Conservation (phyloP, 2,329 filamentous ascomycete genomes). For the Scytalidium lignicola region DNA sequence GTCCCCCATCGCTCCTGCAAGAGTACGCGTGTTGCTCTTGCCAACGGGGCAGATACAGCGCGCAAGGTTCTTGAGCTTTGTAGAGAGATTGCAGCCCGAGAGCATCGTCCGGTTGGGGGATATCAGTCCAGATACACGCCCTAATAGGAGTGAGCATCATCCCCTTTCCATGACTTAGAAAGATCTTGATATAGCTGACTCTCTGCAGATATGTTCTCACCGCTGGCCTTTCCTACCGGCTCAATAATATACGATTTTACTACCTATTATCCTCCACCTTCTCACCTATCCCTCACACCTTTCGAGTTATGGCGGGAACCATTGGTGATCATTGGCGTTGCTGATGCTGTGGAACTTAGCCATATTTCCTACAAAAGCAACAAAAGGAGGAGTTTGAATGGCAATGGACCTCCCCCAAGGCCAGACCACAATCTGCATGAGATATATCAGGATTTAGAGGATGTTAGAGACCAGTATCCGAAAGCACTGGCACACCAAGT, state of each 20-base stretch:
- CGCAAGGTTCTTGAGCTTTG: slow-evolving; percentile 72
- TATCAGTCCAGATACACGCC: slow-evolving; percentile 76
- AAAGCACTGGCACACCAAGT: slow-evolving; percentile 74
- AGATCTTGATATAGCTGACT: slow-evolving; percentile 17
- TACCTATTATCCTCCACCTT: slow-evolving; percentile 71
- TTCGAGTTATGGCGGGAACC: slow-evolving; percentile 90
- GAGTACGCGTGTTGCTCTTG: slow-evolving; percentile 80
- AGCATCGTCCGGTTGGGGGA: slow-evolving; percentile 81
- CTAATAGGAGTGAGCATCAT: slow-evolving; percentile 71
- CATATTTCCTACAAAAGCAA: slow-evolving; percentile 49
- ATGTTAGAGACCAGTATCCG: slow-evolving; percentile 66
- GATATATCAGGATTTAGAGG: slow-evolving; percentile 63
- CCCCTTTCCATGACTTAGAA: neutral
- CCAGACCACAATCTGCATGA: slow-evolving; percentile 53
- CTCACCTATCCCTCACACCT: slow-evolving; percentile 73
- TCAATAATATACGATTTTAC: slow-evolving; percentile 85
- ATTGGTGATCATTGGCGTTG: slow-evolving; percentile 75
- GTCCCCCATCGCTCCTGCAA: slow-evolving; percentile 85
- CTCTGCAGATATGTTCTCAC: slow-evolving; percentile 81
- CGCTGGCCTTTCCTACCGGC: slow-evolving; percentile 79
- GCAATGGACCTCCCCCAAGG: slow-evolving; percentile 35
- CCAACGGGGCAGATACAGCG: slow-evolving; percentile 83
- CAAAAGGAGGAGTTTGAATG: slow-evolving; percentile 49
- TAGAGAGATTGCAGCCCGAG: slow-evolving; percentile 71
- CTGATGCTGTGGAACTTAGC: slow-evolving; percentile 69